A percentile compares a stretch with the other conserved stretches of the same genome.
phyloP scores from a whole-genome alignment of 1,139 yeast species.

The Pichia cactophila region DNA sequence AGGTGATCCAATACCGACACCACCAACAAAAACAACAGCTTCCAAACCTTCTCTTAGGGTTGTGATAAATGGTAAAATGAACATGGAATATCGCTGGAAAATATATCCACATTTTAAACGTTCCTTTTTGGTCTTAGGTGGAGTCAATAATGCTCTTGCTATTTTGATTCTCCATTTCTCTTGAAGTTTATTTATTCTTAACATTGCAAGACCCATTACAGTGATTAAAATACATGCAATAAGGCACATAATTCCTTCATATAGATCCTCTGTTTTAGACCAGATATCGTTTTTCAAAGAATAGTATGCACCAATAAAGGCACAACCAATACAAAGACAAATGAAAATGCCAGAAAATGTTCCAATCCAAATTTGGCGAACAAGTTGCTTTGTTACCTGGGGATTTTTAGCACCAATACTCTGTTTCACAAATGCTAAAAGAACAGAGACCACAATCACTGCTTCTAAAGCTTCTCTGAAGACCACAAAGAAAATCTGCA shows the following conservation, averaged over 20 bases:
- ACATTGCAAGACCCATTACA: constrained; percentile 85
- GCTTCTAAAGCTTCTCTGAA: constrained; percentile 90
- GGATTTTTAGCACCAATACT: constrained; percentile 36
- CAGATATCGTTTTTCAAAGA: constrained; percentile 73
- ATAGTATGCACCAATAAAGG: constrained; percentile 80
- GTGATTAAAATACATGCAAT: constrained; percentile 80
- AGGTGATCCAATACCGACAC: constrained; percentile 42
- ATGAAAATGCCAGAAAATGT: constrained; percentile 61
- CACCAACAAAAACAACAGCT: constrained; percentile 83
- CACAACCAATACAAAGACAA: constrained; percentile 75
- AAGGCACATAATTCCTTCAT: constrained; percentile 85
- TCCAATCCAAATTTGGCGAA: constrained; percentile 79
- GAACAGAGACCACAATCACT: constrained; percentile 78
- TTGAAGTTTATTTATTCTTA: constrained; percentile 82
- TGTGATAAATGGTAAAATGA: constrained; percentile 71
- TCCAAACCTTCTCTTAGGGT: constrained; percentile 82
- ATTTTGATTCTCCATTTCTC: constrained; percentile 89
- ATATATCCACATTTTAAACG: constrained; percentile 37
- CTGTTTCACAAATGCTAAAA: constrained; percentile 87
- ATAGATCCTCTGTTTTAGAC: constrained; percentile 79
- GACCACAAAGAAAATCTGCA: constrained; percentile 70
- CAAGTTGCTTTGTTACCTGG: constrained; percentile 46
- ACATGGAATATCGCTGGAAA: constrained; percentile 60
- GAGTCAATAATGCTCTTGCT: constrained; percentile 47
- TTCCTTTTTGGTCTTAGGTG: constrained; percentile 30